Conservation (phyloP, 495 filamentous ascomycete species). For the Peziza echinospora region DNA sequence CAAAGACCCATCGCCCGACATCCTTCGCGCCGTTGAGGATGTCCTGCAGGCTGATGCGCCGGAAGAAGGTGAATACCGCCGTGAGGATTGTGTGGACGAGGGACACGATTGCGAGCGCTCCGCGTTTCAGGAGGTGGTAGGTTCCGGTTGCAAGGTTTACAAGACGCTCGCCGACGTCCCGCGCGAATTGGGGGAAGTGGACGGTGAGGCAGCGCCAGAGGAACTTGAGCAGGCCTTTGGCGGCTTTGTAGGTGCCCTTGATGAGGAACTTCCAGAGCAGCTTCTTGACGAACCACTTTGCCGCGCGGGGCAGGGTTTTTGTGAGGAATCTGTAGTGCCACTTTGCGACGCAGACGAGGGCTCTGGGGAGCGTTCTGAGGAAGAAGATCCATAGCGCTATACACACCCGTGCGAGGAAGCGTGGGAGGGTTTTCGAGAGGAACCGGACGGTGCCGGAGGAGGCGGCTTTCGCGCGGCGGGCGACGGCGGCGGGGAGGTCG, state of each 20-base stretch:
- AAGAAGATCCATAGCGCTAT: no score
- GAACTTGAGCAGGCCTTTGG: background rate
- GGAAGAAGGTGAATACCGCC: background rate
- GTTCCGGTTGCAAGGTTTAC: background rate
- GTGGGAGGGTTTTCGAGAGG: no score
- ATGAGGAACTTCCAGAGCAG: background rate
- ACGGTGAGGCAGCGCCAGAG: background rate
- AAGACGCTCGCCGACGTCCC: background rate
- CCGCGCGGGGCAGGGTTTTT: background rate
- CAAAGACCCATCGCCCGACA: background rate
- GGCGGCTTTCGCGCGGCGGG: no score
- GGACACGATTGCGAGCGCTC: background rate
- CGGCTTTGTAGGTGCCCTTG: slow-evolving; percentile 3
- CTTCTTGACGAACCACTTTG: background rate
- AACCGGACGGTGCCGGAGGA: no score
- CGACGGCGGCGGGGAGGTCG: background rate
- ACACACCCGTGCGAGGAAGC: no score
- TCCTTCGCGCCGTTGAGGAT: background rate
- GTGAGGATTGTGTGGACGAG: background rate
- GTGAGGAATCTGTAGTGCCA: slow-evolving; percentile 4
- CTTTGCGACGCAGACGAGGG: background rate
- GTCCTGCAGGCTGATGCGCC: background rate
- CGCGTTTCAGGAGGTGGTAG: background rate
- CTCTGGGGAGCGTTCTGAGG: no score
- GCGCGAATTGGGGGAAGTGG: background rate